A percentile compares a stretch with the other conserved stretches of the same genome.
Conservation (phyloP, 148 eudicot species). For the Chenopodium quinoa region DNA sequence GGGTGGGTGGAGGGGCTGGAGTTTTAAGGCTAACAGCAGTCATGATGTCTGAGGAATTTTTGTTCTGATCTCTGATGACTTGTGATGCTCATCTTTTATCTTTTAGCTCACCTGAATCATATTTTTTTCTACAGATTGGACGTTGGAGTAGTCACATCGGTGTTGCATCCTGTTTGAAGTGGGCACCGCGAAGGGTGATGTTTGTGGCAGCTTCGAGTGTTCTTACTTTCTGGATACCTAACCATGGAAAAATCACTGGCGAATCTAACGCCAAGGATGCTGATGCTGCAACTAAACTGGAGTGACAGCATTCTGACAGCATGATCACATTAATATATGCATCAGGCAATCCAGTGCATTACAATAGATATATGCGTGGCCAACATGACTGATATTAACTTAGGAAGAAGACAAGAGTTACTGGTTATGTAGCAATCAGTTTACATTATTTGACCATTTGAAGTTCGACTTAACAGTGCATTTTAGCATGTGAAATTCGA, state of each 20-base stretch:
- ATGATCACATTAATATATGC: not conserved
- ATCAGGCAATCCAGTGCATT: not conserved
- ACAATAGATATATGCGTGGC: not conserved
- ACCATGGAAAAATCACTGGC: slow-evolving; percentile 28
- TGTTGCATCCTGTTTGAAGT: slow-evolving; percentile 72
- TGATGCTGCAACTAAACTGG: slow-evolving; percentile 16
- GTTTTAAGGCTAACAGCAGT: not conserved
- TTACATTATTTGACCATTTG: not conserved
- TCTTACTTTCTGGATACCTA: slow-evolving; percentile 92
- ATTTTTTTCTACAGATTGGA: slow-evolving; percentile 50
- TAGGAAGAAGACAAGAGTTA: not conserved
- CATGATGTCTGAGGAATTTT: not conserved
- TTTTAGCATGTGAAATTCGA: too few species aligned
- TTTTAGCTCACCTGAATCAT: not conserved
- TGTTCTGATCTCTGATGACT: not conserved
- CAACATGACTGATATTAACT: not conserved
- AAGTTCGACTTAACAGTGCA: not conserved
- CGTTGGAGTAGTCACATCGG: slow-evolving; percentile 84
- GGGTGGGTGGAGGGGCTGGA: not conserved
- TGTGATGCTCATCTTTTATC: not conserved
- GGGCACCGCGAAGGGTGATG: slow-evolving; percentile 96
- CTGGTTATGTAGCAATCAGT: not conserved
- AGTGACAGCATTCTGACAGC: slow-evolving; percentile 2
- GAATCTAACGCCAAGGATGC: slow-evolving; percentile 27
- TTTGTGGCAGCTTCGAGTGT: slow-evolving; percentile 91